phyloP scores from a whole-genome alignment of 768 basidiomycete species.

The Sarcomyxa edulis region DNA sequence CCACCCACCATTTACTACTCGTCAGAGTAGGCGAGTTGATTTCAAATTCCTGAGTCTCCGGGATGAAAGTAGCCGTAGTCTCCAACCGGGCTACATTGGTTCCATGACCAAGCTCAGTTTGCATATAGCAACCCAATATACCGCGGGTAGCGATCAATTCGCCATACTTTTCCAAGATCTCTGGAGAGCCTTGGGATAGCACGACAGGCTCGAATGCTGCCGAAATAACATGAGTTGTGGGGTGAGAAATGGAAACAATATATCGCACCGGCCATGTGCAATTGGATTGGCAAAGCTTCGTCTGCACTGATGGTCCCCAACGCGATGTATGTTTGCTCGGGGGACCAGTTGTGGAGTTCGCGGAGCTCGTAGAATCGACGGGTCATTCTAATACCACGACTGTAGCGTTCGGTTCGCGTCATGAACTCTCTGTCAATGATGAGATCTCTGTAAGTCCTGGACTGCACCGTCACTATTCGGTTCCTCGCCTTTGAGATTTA shows the following conservation, averaged over 20 bases:
- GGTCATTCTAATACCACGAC: slow-evolving; percentile 46
- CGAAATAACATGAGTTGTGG: slow-evolving; percentile 9
- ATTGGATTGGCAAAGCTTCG: slow-evolving; percentile 43
- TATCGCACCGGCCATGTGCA: slow-evolving; percentile 31
- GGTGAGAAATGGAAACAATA: background rate
- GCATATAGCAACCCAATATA: slow-evolving; percentile 68
- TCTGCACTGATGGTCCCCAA: slow-evolving; percentile 42
- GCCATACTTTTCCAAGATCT: slow-evolving; percentile 48
- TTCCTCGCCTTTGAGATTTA: slow-evolving; percentile 46
- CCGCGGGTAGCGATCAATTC: slow-evolving; percentile 45
- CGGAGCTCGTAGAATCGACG: slow-evolving; percentile 58
- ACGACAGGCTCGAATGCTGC: slow-evolving; percentile 68
- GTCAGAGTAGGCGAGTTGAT: slow-evolving; percentile 73
- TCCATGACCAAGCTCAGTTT: slow-evolving; percentile 79
- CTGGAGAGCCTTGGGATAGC: slow-evolving; percentile 50
- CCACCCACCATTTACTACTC: slow-evolving; percentile 82
- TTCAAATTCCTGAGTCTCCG: slow-evolving; percentile 61
- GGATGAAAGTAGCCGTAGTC: slow-evolving; percentile 74
- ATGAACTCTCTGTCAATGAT: slow-evolving; percentile 43
- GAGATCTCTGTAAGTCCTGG: slow-evolving; percentile 1
- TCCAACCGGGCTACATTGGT: slow-evolving; percentile 65
- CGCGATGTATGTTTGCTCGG: slow-evolving; percentile 41
- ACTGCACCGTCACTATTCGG: background rate
- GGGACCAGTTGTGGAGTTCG: slow-evolving; percentile 46
- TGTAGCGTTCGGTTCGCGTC: slow-evolving; percentile 51